phyloP scores from a whole-genome alignment of 805 yeast genomes.

The Suhomyces kilbournensis region DNA sequence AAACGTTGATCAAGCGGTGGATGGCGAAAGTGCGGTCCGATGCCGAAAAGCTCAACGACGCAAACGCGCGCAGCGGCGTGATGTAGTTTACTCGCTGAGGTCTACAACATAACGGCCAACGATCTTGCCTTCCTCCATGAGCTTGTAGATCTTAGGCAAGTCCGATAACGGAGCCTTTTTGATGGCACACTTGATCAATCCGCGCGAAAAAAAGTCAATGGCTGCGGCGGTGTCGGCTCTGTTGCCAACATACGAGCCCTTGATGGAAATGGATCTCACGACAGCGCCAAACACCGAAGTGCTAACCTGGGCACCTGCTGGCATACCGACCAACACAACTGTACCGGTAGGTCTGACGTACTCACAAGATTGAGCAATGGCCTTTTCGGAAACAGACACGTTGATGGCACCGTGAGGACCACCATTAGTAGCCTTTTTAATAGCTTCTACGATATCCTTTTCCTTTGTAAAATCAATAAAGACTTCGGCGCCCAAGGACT shows the following conservation, averaged over 20 bases:
- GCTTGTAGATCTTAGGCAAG: slow-evolving; percentile 36
- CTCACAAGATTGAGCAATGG: slow-evolving; percentile 50
- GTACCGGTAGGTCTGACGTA: slow-evolving; percentile 42
- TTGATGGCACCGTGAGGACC: slow-evolving; percentile 77
- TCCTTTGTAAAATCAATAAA: slow-evolving; percentile 33
- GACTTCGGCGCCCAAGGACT: slow-evolving; percentile 26
- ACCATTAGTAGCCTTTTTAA: slow-evolving; percentile 59
- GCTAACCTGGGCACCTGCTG: slow-evolving; percentile 42
- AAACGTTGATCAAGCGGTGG: slow-evolving; percentile 46
- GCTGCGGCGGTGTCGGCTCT: slow-evolving; percentile 47
- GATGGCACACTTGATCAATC: slow-evolving; percentile 42
- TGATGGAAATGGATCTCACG: slow-evolving; percentile 36
- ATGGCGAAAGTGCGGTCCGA: slow-evolving; percentile 46
- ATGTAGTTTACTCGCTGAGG: slow-evolving; percentile 28
- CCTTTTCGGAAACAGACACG: slow-evolving; percentile 69
- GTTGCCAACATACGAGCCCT: slow-evolving; percentile 46
- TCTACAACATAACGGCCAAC: slow-evolving; percentile 46
- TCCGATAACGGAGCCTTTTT: slow-evolving; percentile 40
- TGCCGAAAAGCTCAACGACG: slow-evolving; percentile 57
- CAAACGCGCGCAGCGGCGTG: slow-evolving; percentile 20
- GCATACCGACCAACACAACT: slow-evolving; percentile 45
- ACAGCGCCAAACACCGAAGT: slow-evolving; percentile 42
- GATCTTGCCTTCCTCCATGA: slow-evolving; percentile 42
- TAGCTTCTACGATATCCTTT: slow-evolving; percentile 53
- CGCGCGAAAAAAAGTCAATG: slow-evolving; percentile 43